These are phyloP conservation scores for Chaetomium sp. DNA, from an alignment of 2,329 filamentous ascomycete genomes.

Conservation along the genomic window DNA sequence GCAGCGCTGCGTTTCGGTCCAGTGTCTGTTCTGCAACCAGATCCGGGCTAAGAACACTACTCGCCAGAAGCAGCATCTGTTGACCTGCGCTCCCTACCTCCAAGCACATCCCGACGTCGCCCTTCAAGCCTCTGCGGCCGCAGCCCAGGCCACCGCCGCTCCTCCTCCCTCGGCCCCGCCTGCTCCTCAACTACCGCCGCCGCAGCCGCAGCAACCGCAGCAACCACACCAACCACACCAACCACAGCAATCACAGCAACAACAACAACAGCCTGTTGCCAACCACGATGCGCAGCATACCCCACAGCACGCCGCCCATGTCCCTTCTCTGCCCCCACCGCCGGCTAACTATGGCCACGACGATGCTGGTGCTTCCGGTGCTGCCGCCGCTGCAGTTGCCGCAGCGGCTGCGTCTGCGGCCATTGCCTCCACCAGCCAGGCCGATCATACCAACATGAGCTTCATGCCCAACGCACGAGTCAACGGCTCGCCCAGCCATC, in stretches of 20 bases:
- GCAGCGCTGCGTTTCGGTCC: slow-evolving; percentile 20
- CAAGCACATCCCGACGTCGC: slow-evolving; percentile 20
- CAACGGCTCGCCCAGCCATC: slow-evolving; percentile 17
- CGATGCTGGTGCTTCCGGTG: background rate
- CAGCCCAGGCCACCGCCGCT: background rate
- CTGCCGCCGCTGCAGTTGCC: no score
- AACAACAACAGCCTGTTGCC: no score
- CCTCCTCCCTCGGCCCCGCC: background rate
- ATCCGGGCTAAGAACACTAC: slow-evolving; percentile 24
- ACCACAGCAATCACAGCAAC: background rate
- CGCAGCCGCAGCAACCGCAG: background rate
- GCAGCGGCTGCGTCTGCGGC: no score
- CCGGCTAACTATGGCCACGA: background rate
- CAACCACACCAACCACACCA: background rate
- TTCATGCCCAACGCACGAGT: slow-evolving; percentile 24
- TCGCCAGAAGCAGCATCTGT: slow-evolving; percentile 24
- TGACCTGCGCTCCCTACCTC: slow-evolving; percentile 21
- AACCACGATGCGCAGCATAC: no score
- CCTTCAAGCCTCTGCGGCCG: slow-evolving; percentile 12
- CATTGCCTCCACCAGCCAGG: background rate
- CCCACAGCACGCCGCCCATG: background rate
- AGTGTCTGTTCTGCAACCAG: slow-evolving; percentile 22
- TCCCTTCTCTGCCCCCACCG: background rate
- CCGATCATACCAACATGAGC: slow-evolving; percentile 16
- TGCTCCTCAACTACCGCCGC: background rate